Evolutionary conservation across 305 asterid genomes (phyloP), one percentile per base, ranked within the genome.

Genomic region (Rubia occidens): DNA sequence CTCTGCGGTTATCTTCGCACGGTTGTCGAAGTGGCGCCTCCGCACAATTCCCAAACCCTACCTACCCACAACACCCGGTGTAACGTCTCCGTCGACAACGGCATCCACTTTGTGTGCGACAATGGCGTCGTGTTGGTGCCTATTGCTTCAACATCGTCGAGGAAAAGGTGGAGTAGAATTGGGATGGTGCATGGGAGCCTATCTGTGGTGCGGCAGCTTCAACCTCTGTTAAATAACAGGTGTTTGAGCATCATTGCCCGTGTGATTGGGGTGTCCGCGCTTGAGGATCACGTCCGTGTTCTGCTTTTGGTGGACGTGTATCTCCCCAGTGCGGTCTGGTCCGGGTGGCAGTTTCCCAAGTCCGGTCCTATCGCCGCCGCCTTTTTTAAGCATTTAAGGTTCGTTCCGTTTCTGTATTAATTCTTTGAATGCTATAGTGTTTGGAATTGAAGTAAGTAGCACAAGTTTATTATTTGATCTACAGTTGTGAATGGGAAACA

Each of bases 401-500:
- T 74, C 21, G 72, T 60, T 35, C 54, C 8, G 1, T 59, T 60
- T 32, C 43, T 32, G 40, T 11, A 21, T 20, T 17, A 17, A 51
- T 51, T 2, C n/a, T 60, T 32, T 15, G 43, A 11, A 26, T 7
- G 0, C 64, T 59, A 4, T 24, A 2, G 2, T 24, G 17, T 24
- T 60, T 60, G 64, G 14, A 26, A 60, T 29, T 60, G 4, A 11
- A 14, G 11, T 59, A 26, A 21, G 64, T 59, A 26, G 15, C 13
- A 1, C 3, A 56, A 5, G 62, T 21, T 56, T 17, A 20, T 56
- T 56, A 18, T 56, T 24, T 8, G 3, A 59, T 59, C 24, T 24
- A 24, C 96, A 94, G 99, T 80, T 90, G 95, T 68, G 87, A 90
- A 69, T 90, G 99, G 99, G 87, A 81, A 72, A 85, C 93, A 76